A percentile compares a stretch with the other conserved stretches of the same genome.
These are phyloP conservation scores for Discostella stelligeroides DNA, from an alignment of 108 stramenopile genomes.

Conservation along the genomic window DNA sequence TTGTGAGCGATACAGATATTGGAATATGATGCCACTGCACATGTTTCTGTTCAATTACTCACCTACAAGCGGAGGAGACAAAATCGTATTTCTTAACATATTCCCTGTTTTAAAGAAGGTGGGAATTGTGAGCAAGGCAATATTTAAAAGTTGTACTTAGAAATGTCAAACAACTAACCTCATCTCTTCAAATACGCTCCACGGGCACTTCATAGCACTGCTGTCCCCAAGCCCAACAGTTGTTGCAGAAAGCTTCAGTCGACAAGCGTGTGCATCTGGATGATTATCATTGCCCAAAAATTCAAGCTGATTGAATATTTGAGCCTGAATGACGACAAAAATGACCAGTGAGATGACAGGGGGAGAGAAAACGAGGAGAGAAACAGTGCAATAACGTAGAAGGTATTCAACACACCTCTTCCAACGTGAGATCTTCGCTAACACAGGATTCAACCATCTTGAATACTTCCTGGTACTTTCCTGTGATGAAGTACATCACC, in stretches of 20 bases:
- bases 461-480: constrained; percentile 94
- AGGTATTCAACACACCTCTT: constrained; percentile 77
- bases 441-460: constrained; percentile 97
- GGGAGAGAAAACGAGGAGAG: not conserved
- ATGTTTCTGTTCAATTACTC: not conserved
- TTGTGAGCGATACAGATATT: not conserved
- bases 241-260: constrained; percentile 90
- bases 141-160: not conserved
- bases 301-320: constrained; percentile 92
- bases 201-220: constrained; percentile 89
- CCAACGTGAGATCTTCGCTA: constrained; percentile 90
- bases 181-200: constrained; percentile 91
- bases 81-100: constrained; percentile 87
- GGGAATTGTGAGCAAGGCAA: not conserved
- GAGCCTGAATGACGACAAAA: constrained; percentile 48
- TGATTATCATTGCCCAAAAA: constrained; percentile 93
- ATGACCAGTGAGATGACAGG: not conserved
- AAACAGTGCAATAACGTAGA: constrained; percentile 13
- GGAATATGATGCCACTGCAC: not conserved
- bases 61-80: constrained; percentile 85
- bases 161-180: constrained; percentile 19
- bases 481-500: constrained; percentile 95
- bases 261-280: constrained; percentile 96
- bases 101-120: constrained; percentile 33
- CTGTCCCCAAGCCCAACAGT: constrained; percentile 88